A percentile compares a stretch with the other conserved stretches of the same genome.
These are phyloP conservation scores for Baorangia bicolor DNA, from an alignment of 768 basidiomycete species.

Conservation along the genomic window DNA sequence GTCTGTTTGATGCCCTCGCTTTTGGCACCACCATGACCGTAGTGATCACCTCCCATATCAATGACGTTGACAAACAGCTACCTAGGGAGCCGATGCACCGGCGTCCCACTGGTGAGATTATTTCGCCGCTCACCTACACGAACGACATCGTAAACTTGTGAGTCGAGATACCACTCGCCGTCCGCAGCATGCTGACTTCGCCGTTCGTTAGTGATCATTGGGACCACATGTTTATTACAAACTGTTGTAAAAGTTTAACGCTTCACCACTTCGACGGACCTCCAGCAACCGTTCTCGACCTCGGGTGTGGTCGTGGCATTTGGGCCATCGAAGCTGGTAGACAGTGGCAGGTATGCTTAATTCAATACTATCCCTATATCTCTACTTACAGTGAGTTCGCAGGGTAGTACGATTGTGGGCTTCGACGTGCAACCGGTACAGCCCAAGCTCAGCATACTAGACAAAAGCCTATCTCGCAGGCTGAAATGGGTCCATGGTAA, in stretches of 20 bases:
- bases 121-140: constrained; percentile 54
- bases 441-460: constrained; percentile 41
- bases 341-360: constrained; percentile 55
- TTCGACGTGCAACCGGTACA: constrained; percentile 58
- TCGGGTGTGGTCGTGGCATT: constrained; percentile 70
- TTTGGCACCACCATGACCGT: constrained; percentile 23
- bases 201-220: constrained; percentile 56
- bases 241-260: constrained; percentile 49
- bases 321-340: constrained; percentile 73
- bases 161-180: constrained; percentile 21
- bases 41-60: constrained; percentile 23
- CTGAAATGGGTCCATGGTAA: constrained; percentile 69
- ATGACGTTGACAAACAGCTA: constrained; percentile 47
- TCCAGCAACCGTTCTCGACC: constrained; percentile 57
- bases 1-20: constrained; percentile 26
- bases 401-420: constrained; percentile 58
- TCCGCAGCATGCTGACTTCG: not conserved
- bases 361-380: not conserved
- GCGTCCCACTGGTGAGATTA: constrained; percentile 48
- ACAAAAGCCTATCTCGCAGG: constrained; percentile 45
- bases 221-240: constrained; percentile 64
- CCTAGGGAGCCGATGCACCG: constrained; percentile 40
- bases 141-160: constrained; percentile 55
- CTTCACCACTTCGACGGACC: constrained; percentile 51
- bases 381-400: constrained; percentile 4